Conservation (phyloP, 768 basidiomycete species). For the Lactarius quietus region DNA sequence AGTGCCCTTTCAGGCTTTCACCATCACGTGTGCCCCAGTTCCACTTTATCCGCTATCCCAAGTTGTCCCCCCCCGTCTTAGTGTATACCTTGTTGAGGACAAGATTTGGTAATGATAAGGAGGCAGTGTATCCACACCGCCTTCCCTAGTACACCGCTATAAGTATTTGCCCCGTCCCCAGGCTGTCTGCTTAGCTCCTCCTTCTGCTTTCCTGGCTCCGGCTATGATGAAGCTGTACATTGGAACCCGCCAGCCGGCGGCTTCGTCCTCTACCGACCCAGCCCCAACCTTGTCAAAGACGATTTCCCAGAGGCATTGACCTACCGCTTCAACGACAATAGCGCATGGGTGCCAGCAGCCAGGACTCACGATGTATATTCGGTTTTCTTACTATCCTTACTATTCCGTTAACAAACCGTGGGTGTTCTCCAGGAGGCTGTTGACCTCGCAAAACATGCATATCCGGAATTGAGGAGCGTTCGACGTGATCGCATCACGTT, state of each 20-base stretch:
- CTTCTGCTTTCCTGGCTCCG: constrained; percentile 2
- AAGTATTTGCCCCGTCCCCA: background rate
- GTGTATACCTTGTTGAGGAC: background rate
- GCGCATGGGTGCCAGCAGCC: constrained; percentile 21
- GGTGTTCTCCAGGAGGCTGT: constrained; percentile 16
- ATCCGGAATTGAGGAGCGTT: constrained; percentile 15
- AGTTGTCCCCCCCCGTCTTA: background rate
- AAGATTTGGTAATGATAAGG: background rate
- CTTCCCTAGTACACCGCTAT: constrained; percentile 7
- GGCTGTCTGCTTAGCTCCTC: background rate
- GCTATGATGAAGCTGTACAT: constrained; percentile 19
- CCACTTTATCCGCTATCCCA: background rate
- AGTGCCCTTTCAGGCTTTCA: background rate
- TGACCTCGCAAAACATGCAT: constrained; percentile 21
- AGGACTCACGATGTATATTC: constrained; percentile 7
- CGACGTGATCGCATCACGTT: constrained; percentile 22
- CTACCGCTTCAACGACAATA: constrained; percentile 24
- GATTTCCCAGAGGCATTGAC: constrained; percentile 24
- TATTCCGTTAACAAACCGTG: background rate
- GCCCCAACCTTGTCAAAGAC: background rate
- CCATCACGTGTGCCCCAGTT: background rate
- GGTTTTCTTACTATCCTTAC: background rate
- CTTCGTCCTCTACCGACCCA: background rate
- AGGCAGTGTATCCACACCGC: constrained; percentile 8
- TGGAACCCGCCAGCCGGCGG: constrained; percentile 9